Evolutionary conservation across 345 rosid species (phyloP).

Genomic region (Kernera saxatilis): DNA sequence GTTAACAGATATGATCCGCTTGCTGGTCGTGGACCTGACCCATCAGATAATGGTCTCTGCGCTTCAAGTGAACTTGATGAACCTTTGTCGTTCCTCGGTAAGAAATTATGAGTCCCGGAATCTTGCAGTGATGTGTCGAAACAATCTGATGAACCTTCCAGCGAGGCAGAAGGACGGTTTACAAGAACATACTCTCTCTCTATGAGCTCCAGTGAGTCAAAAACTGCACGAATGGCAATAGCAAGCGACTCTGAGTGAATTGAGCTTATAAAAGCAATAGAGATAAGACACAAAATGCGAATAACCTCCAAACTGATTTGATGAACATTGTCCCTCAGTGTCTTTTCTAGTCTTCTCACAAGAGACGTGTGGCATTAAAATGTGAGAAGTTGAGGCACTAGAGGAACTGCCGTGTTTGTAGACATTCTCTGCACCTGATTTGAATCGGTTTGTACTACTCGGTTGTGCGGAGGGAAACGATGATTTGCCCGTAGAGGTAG

Average conservation of each 20-base stretch:
- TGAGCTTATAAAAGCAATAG: neutral
- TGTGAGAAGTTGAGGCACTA: slow-evolving; percentile 28
- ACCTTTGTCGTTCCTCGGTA: slow-evolving; percentile 36
- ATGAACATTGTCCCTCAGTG: slow-evolving; percentile 32
- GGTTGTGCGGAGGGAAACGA: slow-evolving; percentile 8
- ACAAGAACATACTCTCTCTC: slow-evolving; percentile 79
- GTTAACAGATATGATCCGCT: slow-evolving; percentile 33
- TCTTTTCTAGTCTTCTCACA: slow-evolving; percentile 35
- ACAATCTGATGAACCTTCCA: slow-evolving; percentile 52
- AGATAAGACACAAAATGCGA: neutral
- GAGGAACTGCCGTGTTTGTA: slow-evolving; percentile 21
- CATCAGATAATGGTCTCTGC: slow-evolving; percentile 30
- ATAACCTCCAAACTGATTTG: slow-evolving; percentile 44
- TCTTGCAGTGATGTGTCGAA: slow-evolving; percentile 54
- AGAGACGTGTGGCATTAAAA: slow-evolving; percentile 22
- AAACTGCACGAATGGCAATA: slow-evolving; percentile 31
- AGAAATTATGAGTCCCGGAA: slow-evolving; percentile 28
- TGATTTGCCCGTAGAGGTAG: slow-evolving; percentile 31
- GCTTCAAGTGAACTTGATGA: slow-evolving; percentile 30
- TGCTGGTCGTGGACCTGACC: slow-evolving; percentile 29
- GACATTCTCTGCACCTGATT: slow-evolving; percentile 16
- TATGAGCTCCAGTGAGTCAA: slow-evolving; percentile 57
- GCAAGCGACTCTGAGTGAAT: slow-evolving; percentile 9
- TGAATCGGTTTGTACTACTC: slow-evolving; percentile 3
- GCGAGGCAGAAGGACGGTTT: slow-evolving; percentile 43